Base-by-base conservation (phyloP, 768 basidiomycete genomes). In the Megacollybia marginata region DNA sequence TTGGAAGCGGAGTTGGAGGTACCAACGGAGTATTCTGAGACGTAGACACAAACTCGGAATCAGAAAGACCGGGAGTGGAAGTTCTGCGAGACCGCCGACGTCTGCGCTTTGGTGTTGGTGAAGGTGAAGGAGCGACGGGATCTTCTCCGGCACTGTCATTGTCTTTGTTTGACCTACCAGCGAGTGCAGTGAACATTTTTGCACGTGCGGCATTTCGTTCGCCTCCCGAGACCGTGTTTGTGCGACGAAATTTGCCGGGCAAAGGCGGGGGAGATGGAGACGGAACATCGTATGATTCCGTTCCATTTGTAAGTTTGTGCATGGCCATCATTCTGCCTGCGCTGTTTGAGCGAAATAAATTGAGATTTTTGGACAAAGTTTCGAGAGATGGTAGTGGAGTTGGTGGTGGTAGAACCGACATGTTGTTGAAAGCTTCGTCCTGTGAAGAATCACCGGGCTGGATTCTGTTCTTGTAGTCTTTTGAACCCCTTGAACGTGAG, bases 341-440 rank as follows among this genome's bases (percentile, higher is more conserved):
- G 59, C 92, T 94, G 62, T 94, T 93, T 2, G 93, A 94, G 16
- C 93, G 83, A 59, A 89, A 83, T 2, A 96, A 76, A 13, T 85
- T 85, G 3, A 96, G 76, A 13, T 85, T 85, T 58, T 73, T 79
- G 60, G 84, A 83, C 34, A 94, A 69, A 18, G 85, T 87, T 58
- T 90, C 86, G 6, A 95, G 72, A 4, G 88, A 80, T 0, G 90
- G 90, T 33, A 86, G 65, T 15, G 87, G 85, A 2, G 82, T 83
- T 7, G 83, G 72, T 2, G 83, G 79, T 34, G 43, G 48, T 53
- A 79, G 72, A 52, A 79, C 60, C 7, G 79, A 71, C 36, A 75
- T 71, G 61, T 38, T 77, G 63, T 73, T 83, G 66, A 70, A 81
- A 60, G 67, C 75, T 51, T 79, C 78, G 52, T 88, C 85, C 53